Evolutionary conservation across 1,284 basidiomycete genomes (phyloP).

Genomic region (Meripilus lineatus): DNA sequence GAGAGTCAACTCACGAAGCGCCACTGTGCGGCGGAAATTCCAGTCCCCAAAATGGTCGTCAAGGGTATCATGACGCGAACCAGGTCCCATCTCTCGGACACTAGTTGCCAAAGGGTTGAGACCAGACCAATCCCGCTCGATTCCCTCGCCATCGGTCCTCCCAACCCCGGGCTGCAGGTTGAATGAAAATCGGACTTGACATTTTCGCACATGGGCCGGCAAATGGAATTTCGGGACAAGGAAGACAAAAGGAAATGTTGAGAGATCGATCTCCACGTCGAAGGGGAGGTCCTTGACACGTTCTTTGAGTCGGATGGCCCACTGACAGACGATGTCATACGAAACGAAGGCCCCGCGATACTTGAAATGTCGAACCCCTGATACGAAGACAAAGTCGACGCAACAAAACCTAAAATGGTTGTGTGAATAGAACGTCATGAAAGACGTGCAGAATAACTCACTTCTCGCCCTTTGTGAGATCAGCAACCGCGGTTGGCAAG

Average conservation of each 20-base stretch:
- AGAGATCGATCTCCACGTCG: slow-evolving; percentile 4
- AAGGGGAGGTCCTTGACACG: slow-evolving; percentile 9
- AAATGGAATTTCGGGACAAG: slow-evolving; percentile 20
- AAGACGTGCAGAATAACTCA: too few species aligned
- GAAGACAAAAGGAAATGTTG: slow-evolving; percentile 5
- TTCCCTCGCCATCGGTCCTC: slow-evolving; percentile 17
- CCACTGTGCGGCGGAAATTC: slow-evolving; percentile 15
- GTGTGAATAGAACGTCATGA: too few species aligned
- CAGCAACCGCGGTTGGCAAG: too few species aligned
- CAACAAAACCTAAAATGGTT: too few species aligned
- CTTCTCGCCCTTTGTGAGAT: too few species aligned
- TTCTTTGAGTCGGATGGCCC: slow-evolving; percentile 9
- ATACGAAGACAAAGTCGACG: too few species aligned
- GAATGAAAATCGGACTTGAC: slow-evolving; percentile 17
- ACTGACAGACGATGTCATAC: slow-evolving; percentile 23
- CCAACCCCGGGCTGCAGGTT: slow-evolving; percentile 12
- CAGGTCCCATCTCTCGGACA: slow-evolving; percentile 14
- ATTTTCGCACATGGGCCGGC: slow-evolving; percentile 11
- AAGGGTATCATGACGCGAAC: slow-evolving; percentile 10
- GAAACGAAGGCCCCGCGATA: too few species aligned
- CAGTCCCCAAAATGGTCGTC: slow-evolving; percentile 11
- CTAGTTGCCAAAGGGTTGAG: slow-evolving; percentile 11
- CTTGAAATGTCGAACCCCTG: too few species aligned
- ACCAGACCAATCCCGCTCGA: slow-evolving; percentile 17
- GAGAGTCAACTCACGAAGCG: slow-evolving; percentile 4